Percentiles rank a stretch among this genome's conserved stretches.
phyloP scores from a whole-genome alignment of 257 asterid species.

The Solanum etuberosum region DNA sequence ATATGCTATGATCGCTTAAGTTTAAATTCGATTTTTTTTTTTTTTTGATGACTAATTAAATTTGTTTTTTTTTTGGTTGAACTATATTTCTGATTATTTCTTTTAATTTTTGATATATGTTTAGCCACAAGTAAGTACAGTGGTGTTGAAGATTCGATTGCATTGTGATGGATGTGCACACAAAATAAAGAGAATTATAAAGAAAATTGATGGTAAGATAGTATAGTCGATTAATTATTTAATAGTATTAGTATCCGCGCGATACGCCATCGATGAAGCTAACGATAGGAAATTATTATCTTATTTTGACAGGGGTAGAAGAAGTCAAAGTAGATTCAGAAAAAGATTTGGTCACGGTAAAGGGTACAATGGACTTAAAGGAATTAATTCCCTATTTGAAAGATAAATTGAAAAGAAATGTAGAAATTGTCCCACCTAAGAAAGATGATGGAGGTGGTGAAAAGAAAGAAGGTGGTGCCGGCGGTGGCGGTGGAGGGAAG shows the following conservation, averaged over 20 bases:
- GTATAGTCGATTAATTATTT: not conserved
- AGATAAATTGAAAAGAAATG: constrained; percentile 43
- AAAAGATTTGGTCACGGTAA: constrained; percentile 63
- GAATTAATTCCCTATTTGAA: constrained; percentile 50
- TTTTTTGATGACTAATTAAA: not conserved
- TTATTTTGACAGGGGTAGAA: constrained; percentile 40
- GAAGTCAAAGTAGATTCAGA: constrained; percentile 35
- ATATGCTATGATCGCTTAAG: not conserved
- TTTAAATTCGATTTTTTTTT: not conserved
- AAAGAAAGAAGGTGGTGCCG: constrained; percentile 7
- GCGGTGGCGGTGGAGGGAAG: constrained; percentile 10
- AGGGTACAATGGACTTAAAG: constrained; percentile 67
- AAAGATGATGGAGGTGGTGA: constrained; percentile 39
- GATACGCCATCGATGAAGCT: not conserved
- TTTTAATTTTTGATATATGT: not conserved
- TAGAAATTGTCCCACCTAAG: constrained; percentile 59
- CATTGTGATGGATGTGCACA: constrained; percentile 92
- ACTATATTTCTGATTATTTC: not conserved
- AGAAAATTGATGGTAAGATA: constrained; percentile 55
- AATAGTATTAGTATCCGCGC: not conserved
- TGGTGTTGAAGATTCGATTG: constrained; percentile 56
- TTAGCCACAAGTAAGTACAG: constrained; percentile 45
- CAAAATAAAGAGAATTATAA: constrained; percentile 58
- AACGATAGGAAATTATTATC: too few relatives aligned
- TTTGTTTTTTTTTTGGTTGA: not conserved